These are phyloP conservation scores for Xerocomellus chrysenteron DNA, from an alignment of 768 basidiomycete species.

Conservation along the genomic window DNA sequence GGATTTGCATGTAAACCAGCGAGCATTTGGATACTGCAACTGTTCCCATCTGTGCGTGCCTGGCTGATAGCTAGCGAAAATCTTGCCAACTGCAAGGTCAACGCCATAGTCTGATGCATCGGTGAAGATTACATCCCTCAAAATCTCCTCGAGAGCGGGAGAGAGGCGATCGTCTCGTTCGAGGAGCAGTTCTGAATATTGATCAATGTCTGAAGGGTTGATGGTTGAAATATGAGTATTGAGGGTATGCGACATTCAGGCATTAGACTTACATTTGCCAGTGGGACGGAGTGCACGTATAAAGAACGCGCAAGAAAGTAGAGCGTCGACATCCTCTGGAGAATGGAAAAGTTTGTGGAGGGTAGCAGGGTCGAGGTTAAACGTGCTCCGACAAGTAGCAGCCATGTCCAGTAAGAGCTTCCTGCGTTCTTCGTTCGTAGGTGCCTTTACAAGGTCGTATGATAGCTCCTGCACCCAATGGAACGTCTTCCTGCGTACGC, in stretches of 20 bases:
- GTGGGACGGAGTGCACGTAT: background rate
- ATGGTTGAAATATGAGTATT: background rate
- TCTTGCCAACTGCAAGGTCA: too few species aligned
- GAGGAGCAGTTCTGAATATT: background rate
- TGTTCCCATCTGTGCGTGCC: too few species aligned
- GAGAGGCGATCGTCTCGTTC: background rate
- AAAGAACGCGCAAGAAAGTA: background rate
- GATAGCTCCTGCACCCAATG: background rate
- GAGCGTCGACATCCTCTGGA: background rate
- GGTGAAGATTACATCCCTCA: too few species aligned
- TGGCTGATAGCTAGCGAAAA: too few species aligned
- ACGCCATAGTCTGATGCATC: too few species aligned
- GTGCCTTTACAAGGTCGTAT: background rate
- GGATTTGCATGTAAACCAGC: background rate
- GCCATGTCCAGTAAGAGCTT: background rate
- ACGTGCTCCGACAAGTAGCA: background rate
- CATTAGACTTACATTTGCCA: background rate
- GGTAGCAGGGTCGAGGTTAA: background rate
- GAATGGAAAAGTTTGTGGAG: background rate
- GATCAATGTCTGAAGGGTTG: background rate
- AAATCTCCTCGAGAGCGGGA: too few species aligned
- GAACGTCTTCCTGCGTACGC: background rate
- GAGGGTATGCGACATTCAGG: background rate
- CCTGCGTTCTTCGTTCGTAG: background rate
- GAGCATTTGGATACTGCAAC: too few species aligned